Base-by-base conservation (phyloP, 768 basidiomycete genomes). In the Mycena maculata region DNA sequence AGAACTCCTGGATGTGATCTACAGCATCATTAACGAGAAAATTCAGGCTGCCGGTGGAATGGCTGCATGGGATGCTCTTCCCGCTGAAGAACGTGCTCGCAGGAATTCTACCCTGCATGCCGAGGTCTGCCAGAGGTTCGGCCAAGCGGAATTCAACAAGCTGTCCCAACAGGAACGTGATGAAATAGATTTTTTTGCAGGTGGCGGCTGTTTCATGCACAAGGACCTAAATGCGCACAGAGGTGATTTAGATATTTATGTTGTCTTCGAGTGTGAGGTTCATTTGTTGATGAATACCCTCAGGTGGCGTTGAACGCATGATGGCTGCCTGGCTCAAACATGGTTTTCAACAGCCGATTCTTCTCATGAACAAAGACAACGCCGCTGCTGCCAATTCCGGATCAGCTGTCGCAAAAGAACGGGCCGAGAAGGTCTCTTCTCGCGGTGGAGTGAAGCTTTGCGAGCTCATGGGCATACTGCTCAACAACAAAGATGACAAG, bases 401-500 rank as follows among this genome's bases (percentile, higher is more conserved):
- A 3, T 69, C 50, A 0, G 27, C 31, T 2, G 57, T 7, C 4
- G 63, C 55, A 3, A 58, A 72, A 38, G 44, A 27, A 13, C 36
- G 41, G 0, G 73, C 73, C 0, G 45, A 69, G 22, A 65, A 63
- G 27, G n/a, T 56, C 0, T 64, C 69, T 13, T 33, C 71, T 18
- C 47, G 69, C 53, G 56, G 77, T 58, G 70, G 60, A 2, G 65
- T 69, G 1, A 74, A 74, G 41, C 38, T 60, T 28, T 67, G 41
- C 1, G 63, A 60, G 33, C 69, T 65, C 20, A 71, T 36, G 31
- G 71, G 59, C 31, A 57, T 68, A 0, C 33, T 81, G 5, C 74
- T 79, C 47, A 73, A 75, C 30, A 64, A 81, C 70, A 77, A 77
- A 68, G 75, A 76, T 39, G 72, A 78, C 54, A 81, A 79, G 59